Conservation (phyloP, 2,329 filamentous ascomycete species). For the Stagonosporopsis cucurbitacearum region DNA sequence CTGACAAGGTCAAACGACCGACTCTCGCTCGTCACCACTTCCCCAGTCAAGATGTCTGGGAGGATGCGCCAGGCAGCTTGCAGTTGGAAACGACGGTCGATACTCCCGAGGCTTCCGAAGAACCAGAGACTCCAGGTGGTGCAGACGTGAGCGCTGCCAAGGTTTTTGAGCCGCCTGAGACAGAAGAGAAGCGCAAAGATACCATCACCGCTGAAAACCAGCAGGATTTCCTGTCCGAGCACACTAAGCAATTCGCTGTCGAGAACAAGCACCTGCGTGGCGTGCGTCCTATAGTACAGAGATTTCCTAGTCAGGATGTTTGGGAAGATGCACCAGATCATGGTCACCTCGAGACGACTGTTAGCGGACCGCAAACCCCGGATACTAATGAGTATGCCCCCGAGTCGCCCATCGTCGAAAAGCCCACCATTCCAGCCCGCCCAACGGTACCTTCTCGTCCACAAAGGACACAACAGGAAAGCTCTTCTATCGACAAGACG, state of each 20-base stretch:
- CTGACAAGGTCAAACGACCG: conserved; percentile 63
- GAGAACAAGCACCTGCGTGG: conserved; percentile 62
- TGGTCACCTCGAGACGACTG: conserved; percentile 77
- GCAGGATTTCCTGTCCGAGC: conserved; percentile 52
- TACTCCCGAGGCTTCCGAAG: conserved; percentile 71
- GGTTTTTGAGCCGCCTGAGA: conserved; percentile 55
- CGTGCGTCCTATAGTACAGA: conserved; percentile 62
- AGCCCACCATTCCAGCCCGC: conserved; percentile 37
- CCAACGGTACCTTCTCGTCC: conserved; percentile 46
- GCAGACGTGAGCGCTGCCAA: conserved; percentile 40
- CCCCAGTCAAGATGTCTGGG: conserved; percentile 96
- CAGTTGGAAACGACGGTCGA: conserved; percentile 80
- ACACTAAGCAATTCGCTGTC: conserved; percentile 62
- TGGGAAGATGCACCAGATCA: conserved; percentile 95
- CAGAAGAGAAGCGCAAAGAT: conserved; percentile 58
- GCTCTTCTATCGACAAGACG: conserved; percentile 59
- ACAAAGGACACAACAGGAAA: conserved; percentile 37
- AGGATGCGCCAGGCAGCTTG: conserved; percentile 88
- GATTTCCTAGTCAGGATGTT: conserved; percentile 90
- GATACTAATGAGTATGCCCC: conserved; percentile 52
- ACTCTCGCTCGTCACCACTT: conserved; percentile 68
- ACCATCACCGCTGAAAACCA: conserved; percentile 52
- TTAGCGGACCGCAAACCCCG: conserved; percentile 61
- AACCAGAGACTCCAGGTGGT: conserved; percentile 51
- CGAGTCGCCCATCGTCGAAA: conserved; percentile 40